Evolutionary conservation across 202 grass and related monocot genomes (phyloP).

Genomic region (Brachypodium distachyon): DNA sequence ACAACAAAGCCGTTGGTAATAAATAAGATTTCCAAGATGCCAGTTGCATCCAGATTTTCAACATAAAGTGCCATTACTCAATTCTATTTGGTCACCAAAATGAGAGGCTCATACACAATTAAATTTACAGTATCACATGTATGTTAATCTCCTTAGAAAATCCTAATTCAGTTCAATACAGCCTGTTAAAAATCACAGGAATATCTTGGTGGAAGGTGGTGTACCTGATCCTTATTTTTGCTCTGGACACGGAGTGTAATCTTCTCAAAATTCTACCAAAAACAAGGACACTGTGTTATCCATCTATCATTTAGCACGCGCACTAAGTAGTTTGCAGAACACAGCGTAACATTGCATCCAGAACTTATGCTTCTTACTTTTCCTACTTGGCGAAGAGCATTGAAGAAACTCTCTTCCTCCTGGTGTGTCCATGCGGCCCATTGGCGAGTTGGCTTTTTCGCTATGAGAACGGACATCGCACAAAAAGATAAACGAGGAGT

Average conservation of each 20-base stretch:
- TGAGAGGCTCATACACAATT: not conserved
- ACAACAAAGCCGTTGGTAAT: not conserved
- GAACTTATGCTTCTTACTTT: conserved; percentile 54
- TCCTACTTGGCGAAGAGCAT: conserved; percentile 97
- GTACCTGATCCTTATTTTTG: conserved; percentile 99
- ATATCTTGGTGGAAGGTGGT: conserved; percentile 8
- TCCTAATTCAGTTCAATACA: conserved; percentile 5
- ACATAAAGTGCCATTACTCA: not conserved
- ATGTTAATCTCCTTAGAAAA: not conserved
- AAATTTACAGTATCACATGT: not conserved
- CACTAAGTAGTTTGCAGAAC: conserved; percentile 11
- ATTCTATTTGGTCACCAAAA: not conserved
- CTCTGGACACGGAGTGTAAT: conserved; percentile 95
- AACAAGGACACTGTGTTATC: conserved; percentile 14
- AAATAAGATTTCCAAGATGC: not conserved
- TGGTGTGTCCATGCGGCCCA: conserved; percentile 98
- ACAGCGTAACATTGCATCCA: conserved; percentile 9
- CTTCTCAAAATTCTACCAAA: conserved; percentile 90
- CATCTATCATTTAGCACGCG: conserved; percentile 15
- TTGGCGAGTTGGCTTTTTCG: conserved; percentile 64
- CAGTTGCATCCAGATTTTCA: not conserved
- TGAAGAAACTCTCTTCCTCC: conserved; percentile 97
- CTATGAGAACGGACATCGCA: conserved; percentile 17
- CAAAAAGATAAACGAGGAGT: not conserved
- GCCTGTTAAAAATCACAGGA: not conserved